A percentile compares a stretch with the other conserved stretches of the same genome.
These are phyloP conservation scores for Aurantiochytrium sp. DNA, from an alignment of 108 stramenopile species.

Conservation along the genomic window DNA sequence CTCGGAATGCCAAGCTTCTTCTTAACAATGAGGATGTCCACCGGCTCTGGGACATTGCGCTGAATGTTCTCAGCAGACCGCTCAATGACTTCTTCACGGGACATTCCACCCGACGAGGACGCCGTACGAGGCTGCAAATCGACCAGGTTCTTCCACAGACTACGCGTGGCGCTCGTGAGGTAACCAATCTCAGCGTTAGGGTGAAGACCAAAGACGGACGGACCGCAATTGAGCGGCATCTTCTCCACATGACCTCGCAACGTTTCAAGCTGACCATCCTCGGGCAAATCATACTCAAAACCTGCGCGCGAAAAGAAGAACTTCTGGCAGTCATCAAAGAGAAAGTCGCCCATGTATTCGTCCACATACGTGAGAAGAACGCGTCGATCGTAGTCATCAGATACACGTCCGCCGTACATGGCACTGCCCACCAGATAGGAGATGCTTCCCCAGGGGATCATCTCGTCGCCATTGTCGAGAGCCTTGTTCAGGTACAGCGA, in stretches of 20 bases:
- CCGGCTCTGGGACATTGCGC: conserved; percentile 47
- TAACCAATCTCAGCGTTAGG: conserved; percentile 67
- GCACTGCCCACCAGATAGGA: conserved; percentile 64
- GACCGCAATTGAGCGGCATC: conserved; percentile 53
- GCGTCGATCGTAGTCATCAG: conserved; percentile 61
- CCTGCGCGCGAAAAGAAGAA: conserved; percentile 57
- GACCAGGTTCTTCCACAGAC: conserved; percentile 55
- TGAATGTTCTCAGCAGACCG: conserved; percentile 40
- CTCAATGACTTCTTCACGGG: conserved; percentile 50
- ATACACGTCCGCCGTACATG: conserved; percentile 66
- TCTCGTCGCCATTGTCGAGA: conserved; percentile 52
- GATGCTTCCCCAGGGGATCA: conserved; percentile 61
- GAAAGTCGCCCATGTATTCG: conserved; percentile 68
- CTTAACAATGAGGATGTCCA: conserved; percentile 23
- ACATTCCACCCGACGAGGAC: conserved; percentile 39
- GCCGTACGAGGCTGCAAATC: conserved; percentile 49
- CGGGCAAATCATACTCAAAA: conserved; percentile 50
- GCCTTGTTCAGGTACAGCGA: conserved; percentile 55
- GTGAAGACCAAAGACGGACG: conserved; percentile 64
- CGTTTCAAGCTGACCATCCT: conserved; percentile 35
- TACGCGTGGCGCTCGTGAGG: conserved; percentile 50
- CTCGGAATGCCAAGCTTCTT: conserved; percentile 15
- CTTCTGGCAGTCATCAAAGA: conserved; percentile 60
- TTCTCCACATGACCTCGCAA: conserved; percentile 45
- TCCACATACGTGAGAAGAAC: conserved; percentile 56